These are phyloP conservation scores for Candida glaebosa DNA, from an alignment of 805 yeast genomes.

Conservation along the genomic window DNA sequence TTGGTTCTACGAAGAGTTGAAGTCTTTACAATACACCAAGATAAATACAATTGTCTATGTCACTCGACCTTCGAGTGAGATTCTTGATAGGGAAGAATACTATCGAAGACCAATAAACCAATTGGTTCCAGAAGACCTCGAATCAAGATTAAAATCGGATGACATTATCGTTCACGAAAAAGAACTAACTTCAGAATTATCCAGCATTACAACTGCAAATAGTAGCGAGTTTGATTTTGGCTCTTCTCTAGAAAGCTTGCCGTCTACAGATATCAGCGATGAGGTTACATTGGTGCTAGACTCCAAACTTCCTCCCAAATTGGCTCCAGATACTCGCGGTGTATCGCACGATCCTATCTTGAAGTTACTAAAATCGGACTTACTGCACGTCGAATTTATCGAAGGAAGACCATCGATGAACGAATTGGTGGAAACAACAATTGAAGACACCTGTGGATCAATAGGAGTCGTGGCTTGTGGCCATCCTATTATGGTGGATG, in stretches of 20 bases:
- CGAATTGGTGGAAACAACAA: conserved; percentile 32
- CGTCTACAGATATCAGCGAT: not conserved
- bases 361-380: conserved; percentile 14
- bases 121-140: not conserved
- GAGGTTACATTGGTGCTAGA: not conserved
- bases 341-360: not conserved
- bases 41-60: conserved; percentile 29
- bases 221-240: not conserved
- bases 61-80: conserved; percentile 21
- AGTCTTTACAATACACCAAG: conserved; percentile 20
- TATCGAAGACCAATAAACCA: not conserved
- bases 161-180: not conserved
- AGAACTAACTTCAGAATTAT: not conserved
- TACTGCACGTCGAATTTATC: conserved; percentile 36
- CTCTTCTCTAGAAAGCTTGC: not conserved
- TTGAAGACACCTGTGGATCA: conserved; percentile 38
- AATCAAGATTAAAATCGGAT: not conserved
- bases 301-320: not conserved
- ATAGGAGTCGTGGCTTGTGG: conserved; percentile 63
- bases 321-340: not conserved
- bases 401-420: conserved; percentile 49
- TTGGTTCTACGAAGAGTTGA: conserved; percentile 48
- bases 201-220: not conserved
- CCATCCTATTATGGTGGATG: conserved; percentile 56
- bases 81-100: not conserved